Evolutionary conservation across 108 stramenopile genomes (phyloP), one percentile per base, ranked within the genome.

Genomic region (Chaetoceros muelleri): DNA sequence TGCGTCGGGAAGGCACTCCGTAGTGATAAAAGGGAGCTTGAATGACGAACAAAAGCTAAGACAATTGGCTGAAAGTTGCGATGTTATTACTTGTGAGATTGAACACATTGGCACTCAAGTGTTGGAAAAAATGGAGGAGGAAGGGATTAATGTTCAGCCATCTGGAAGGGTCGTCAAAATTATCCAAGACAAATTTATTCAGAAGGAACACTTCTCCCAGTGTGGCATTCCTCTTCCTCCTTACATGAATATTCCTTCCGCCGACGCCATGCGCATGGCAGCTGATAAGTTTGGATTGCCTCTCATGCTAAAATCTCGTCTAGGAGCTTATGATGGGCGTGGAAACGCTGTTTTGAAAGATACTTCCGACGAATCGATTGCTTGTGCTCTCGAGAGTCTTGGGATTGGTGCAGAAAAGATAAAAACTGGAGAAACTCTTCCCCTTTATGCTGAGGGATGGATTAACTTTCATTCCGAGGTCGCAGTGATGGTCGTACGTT

Each of bases 31-130:
- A 62, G 98, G 98, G 5, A 60, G 65, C 21, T 65, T 96, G 23
- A 74, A 90, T 53, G 96, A 96, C 65, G 74, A 72, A 3, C 79
- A 61, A 2, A 92, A 82, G 52, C 59, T 99, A 49, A 57, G 65
- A 13, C 76, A 85, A 47, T 62, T 92, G 49, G 67, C 70, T 24
- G 56, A 67, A 61, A 67, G 75, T 25, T 88, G 81, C 28, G 89
- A 96, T 67, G 89, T 96, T 19, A 60, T 96, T 8, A 99, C 98
- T n/a, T 79, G 94, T 28, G 99, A 99, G 78, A 99, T 99, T 65
- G 99, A 99, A 70, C 96, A 98, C 71, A 93, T 99, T 3, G 85
- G 93, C 46, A 90, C 91, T 44, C 80, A 84, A 25, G 90, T 78
- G 2, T 66, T 98, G 57, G 76, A 58, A 10, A 66, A 66, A 30